Base-by-base conservation (phyloP, 2,329 filamentous ascomycete genomes). In the Penicillium sumatraense region DNA sequence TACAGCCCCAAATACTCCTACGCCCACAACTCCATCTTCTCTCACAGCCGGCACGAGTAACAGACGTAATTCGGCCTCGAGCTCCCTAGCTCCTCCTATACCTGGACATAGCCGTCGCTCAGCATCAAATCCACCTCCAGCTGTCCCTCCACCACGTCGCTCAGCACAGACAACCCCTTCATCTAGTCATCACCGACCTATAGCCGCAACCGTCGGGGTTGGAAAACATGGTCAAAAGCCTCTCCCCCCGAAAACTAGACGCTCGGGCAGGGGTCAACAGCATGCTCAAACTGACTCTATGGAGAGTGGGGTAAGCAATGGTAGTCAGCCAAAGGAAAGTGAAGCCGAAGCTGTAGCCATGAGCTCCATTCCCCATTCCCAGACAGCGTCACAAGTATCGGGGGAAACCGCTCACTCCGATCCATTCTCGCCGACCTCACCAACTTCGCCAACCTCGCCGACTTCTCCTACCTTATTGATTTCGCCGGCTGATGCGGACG, bases 161-260 rank as follows among this genome's bases (percentile, higher is more conserved):
- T 76, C 75, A 35, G 67, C 66, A 8, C 66, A 70, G 42, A 38
- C 63, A 35, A 62, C 58, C 50, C 49, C 64, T 47, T 59, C 62
- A 47, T 65, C 66, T 7, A 69, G 68, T 49, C 65, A 66, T 23
- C 68, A 65, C 50, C 67, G 67, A 2, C 62, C 66, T 8, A 5
- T 16, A 21, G 16, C 50, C 27, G 42, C 56, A 38, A n/a, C 53
- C 51, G 10, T 31, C 33, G 41, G 49, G 10, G 16, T 46, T 3
- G 50, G 58, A 24, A 65, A 68, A 48, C 70, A 63, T 52, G 68
- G 66, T 1, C 72, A 68, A 24, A 74, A 72, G 48, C 74, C 74
- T 0, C 69, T 72, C 38, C 73, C 73, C 1, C 77, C 77, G 9
- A 76, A 72, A 54, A 70, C 76, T 5, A 73, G 77, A 24, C 75